These are phyloP conservation scores for Phytopythium ostracodes DNA, from an alignment of 352 stramenopile genomes.

Conservation along the genomic window DNA sequence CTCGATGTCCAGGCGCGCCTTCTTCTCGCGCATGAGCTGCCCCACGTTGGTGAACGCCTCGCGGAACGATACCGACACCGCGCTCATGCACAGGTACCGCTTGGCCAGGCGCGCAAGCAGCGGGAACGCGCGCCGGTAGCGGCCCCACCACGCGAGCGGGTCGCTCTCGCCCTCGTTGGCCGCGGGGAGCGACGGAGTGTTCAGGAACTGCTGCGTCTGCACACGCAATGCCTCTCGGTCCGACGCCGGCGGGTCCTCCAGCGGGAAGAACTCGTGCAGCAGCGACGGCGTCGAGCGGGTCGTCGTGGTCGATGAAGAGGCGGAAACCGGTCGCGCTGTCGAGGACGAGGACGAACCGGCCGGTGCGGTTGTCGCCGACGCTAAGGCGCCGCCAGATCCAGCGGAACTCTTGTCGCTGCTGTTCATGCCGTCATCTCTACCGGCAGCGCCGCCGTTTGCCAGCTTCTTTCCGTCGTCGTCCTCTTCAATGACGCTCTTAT, in stretches of 20 bases:
- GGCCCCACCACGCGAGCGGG: constrained; percentile 80
- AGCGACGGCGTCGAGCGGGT: constrained; percentile 22
- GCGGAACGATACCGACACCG: constrained; percentile 67
- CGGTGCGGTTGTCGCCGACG: neutral
- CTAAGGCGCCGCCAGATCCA: neutral
- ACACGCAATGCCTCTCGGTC: constrained; percentile 59
- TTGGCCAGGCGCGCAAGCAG: constrained; percentile 65
- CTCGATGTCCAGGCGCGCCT: constrained; percentile 70
- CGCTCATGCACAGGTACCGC: constrained; percentile 76
- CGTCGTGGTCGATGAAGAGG: neutral
- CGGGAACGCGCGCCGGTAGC: constrained; percentile 65
- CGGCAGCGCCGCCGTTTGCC: constrained; percentile 3
- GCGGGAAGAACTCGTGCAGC: constrained; percentile 59
- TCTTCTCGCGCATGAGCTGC: constrained; percentile 76
- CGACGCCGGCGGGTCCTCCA: constrained; percentile 40
- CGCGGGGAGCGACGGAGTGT: constrained; percentile 56
- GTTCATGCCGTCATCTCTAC: neutral
- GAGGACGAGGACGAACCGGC: neutral
- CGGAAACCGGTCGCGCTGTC: neutral
- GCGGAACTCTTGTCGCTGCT: constrained; percentile 13
- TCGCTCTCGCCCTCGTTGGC: constrained; percentile 73
- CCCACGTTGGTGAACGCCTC: constrained; percentile 79
- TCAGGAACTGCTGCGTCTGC: constrained; percentile 69
- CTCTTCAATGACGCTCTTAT: constrained; percentile 17
- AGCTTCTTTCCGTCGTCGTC: constrained; percentile 27